Base-by-base conservation (phyloP, 768 basidiomycete genomes). In the Mrakia blollopis region DNA sequence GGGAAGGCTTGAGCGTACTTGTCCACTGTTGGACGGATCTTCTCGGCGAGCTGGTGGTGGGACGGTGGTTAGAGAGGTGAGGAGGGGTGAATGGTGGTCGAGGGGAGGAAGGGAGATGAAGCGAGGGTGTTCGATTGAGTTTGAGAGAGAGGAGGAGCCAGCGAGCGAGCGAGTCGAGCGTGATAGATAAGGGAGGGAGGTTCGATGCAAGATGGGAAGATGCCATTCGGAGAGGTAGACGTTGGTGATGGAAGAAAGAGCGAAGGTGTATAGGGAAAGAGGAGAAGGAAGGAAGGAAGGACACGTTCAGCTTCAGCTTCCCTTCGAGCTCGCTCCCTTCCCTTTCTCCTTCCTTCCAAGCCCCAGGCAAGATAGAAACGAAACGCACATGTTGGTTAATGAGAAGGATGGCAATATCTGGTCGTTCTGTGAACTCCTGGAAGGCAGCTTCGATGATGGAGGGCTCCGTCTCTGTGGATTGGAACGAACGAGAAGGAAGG, bases 1-100 rank as follows among this genome's bases (percentile, higher is more conserved):
- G 97, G 97, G 86, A 99, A 99, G 0, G 96, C 90, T 83, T 94
- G 92, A 79, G 93, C 90, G 84, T 99, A 99, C 81, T 90, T 90
- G 85, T 99, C 97, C 18, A 99, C 93, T 0, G 92, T 89, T 0
- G 93, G 93, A 52, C 97, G 87, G 79, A 99, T 99, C 87, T 92
- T 93, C 86, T 98, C 97, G 78, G 97, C 97, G 81, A 98, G 87
- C 97, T 98, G 82, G 13, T 35, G 9, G 8, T 5, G 30, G 18
- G 54, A 35, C 9, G 47, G 37, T 11, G 23, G 9, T 18, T 18
- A 7, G 62, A 28, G 10, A 65, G 63, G 21, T n/a, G 28, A 30
- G 63, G 23, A 8, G 23, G 37, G 13, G 37, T 30, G 2, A 28
- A 14, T 44, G 30, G 52, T 25, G 73, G 7, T 13, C 30, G 65